These are phyloP conservation scores for Diutina ranongensis DNA, from an alignment of 1,139 yeast species.

Conservation along the genomic window DNA sequence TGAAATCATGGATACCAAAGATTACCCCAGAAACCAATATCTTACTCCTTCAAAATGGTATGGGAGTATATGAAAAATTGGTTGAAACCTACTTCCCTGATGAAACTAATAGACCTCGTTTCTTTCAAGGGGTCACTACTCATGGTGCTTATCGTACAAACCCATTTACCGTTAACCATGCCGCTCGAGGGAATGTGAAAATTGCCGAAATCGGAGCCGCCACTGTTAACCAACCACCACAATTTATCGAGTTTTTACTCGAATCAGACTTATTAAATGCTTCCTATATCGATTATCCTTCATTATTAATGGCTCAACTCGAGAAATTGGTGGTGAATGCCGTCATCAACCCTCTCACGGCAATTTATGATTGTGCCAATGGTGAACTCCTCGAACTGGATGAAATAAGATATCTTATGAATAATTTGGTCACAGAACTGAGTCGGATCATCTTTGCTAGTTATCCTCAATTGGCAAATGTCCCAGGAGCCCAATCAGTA, in stretches of 20 bases:
- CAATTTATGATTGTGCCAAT: slow-evolving; percentile 57
- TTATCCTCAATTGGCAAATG: slow-evolving; percentile 18
- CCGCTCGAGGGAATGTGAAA: slow-evolving; percentile 47
- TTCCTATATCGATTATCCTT: slow-evolving; percentile 35
- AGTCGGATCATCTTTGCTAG: slow-evolving; percentile 26
- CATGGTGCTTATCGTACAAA: slow-evolving; percentile 59
- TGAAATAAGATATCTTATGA: slow-evolving; percentile 22
- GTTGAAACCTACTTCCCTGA: slow-evolving; percentile 45
- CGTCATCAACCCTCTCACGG: slow-evolving; percentile 66
- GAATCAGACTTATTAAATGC: slow-evolving; percentile 26
- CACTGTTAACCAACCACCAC: slow-evolving; percentile 13
- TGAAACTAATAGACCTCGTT: slow-evolving; percentile 32
- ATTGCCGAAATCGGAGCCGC: neutral
- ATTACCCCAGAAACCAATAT: slow-evolving; percentile 38
- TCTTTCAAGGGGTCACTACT: slow-evolving; percentile 66
- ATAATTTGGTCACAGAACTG: slow-evolving; percentile 35
- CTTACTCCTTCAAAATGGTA: slow-evolving; percentile 67
- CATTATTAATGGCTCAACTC: slow-evolving; percentile 50
- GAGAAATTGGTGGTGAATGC: slow-evolving; percentile 69
- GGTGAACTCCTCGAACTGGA: slow-evolving; percentile 46
- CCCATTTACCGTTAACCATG: slow-evolving; percentile 46
- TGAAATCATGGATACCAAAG: slow-evolving; percentile 30
- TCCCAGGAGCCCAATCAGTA: slow-evolving; percentile 25
- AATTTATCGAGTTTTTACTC: slow-evolving; percentile 21
- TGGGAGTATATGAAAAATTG: slow-evolving; percentile 53